Evolutionary conservation across 2,329 filamentous ascomycete species (phyloP), one percentile per base, ranked within the genome.

Genomic region (Aspergillus sp.): DNA sequence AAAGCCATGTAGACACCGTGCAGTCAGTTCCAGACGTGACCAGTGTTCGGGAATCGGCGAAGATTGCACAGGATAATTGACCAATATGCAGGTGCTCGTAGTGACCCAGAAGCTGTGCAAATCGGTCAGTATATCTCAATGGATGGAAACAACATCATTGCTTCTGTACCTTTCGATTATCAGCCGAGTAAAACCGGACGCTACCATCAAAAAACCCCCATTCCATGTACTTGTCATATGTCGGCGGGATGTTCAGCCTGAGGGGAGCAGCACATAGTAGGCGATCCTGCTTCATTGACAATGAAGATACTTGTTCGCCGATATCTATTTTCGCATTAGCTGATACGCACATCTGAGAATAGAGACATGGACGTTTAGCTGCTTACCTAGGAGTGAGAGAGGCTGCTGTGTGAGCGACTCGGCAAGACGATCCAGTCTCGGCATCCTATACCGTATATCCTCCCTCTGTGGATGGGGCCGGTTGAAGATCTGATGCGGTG

Each of bases 141-240:
- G 10, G 13, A 19, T 34, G 14, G 21, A 14, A 6, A 4, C 13
- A 2, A 29, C 32, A 19, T 41, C 23, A 3, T 14, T n/a, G 5
- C 4, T 36, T 23, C 46, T 58, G 60, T 73, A 84, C 81, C 75
- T 90, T 92, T 65, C 89, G 87, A 53, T 84, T 89, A 60, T 96
- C 91, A 45, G 88, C 86, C 50, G 88, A 84, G 74, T 90, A 96
- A 77, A 99, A 97, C 3, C 94, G 88, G 23, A 99, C 83, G 60
- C 90, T 95, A 62, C 89, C 90, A 70, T 99, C 94, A 0, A 90
- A 88, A 63, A 95, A 97, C 1, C 93, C 93, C 93, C 93, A 97
- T 74, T 97, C 91, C 60, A 97, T 82, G 64, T 91, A 96, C 62
- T 91, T 91, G 72, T 97, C 92, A 66, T 91, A 96, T 46, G 78